phyloP scores from a whole-genome alignment of 2,329 filamentous ascomycete genomes.

The Aspergillus tamarii region DNA sequence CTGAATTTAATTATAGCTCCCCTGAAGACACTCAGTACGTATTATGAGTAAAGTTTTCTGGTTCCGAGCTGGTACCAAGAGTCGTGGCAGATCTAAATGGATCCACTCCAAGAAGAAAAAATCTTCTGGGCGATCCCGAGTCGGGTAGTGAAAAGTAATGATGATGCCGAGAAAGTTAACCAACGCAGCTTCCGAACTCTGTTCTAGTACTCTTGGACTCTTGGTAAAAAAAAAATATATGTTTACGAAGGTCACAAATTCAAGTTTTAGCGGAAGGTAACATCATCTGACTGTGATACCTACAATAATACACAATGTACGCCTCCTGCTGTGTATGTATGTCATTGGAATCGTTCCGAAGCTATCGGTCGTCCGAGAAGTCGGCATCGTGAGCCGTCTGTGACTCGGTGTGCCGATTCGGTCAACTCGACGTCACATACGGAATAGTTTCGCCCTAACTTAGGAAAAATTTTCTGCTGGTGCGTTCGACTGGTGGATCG shows the following conservation, averaged over 20 bases:
- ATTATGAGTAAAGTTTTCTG: constrained; percentile 5
- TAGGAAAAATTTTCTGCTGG: not conserved
- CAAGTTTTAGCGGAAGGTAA: not conserved
- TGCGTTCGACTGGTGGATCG: not conserved
- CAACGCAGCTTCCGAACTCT: not conserved
- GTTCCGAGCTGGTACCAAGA: constrained; percentile 5
- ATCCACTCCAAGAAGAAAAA: constrained; percentile 4
- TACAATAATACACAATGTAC: not conserved
- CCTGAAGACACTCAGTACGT: not conserved
- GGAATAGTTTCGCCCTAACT: constrained; percentile 1
- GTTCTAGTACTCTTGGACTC: no score
- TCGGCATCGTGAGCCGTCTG: not conserved
- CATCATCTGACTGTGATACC: not conserved
- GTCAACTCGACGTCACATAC: not conserved
- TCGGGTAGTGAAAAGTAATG: not conserved
- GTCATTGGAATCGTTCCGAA: not conserved
- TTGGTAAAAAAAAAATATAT: no score
- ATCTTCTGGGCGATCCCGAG: constrained; percentile 12
- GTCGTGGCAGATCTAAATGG: constrained; percentile 3
- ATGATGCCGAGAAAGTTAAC: not conserved
- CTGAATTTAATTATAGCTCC: not conserved
- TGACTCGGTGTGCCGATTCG: constrained; percentile 9
- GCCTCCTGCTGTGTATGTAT: not conserved
- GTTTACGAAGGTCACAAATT: not conserved
- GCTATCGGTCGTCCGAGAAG: constrained; percentile 9